phyloP scores from a whole-genome alignment of 2,329 filamentous ascomycete species.

The Xylariaceae sp. region DNA sequence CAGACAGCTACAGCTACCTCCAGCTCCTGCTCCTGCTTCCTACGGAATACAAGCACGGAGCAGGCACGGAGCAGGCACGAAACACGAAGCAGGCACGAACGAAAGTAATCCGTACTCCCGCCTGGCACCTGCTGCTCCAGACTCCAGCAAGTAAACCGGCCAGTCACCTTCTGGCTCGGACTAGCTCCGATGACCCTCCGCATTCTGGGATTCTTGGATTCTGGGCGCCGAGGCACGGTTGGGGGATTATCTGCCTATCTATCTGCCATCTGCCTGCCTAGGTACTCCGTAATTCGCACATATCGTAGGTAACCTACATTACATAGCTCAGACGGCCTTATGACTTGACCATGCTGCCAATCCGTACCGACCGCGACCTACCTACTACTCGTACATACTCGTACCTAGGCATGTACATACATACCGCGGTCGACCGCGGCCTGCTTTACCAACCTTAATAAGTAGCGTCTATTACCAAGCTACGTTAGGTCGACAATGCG shows the following conservation, averaged over 20 bases:
- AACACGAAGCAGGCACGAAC: too few species aligned
- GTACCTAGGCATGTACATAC: too few species aligned
- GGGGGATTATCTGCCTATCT: too few species aligned
- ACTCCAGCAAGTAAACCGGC: neutral
- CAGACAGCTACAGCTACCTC: neutral
- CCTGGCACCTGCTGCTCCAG: neutral
- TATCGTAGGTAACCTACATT: neutral
- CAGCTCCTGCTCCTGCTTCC: neutral
- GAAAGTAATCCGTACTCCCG: too few species aligned
- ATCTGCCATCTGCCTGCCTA: too few species aligned
- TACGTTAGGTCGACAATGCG: constrained; percentile 12
- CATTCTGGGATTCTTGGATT: neutral
- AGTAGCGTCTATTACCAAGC: neutral
- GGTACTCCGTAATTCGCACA: too few species aligned
- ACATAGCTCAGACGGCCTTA: neutral
- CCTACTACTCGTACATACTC: too few species aligned
- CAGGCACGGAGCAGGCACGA: too few species aligned
- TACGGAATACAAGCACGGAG: too few species aligned
- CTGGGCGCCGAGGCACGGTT: neutral
- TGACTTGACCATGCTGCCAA: neutral
- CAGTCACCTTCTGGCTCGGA: neutral
- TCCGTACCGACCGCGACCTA: neutral
- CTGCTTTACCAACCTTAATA: neutral
- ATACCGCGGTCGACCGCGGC: too few species aligned
- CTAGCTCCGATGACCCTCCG: constrained; percentile 28